Evolutionary conservation across 805 yeast species (phyloP).

Genomic region (Candida cerambycidarum): DNA sequence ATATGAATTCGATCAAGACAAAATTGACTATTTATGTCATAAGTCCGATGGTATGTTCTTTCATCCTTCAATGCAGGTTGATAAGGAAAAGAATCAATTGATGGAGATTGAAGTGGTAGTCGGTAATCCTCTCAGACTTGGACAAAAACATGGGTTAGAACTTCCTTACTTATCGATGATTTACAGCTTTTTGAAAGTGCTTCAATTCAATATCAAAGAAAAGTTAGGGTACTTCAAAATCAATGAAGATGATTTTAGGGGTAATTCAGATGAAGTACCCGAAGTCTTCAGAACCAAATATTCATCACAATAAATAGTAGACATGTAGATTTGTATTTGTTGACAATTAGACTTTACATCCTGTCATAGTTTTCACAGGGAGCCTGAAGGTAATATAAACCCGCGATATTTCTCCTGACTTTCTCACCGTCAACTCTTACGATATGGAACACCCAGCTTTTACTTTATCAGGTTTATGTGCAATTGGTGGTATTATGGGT

Average conservation of each 20-base stretch:
- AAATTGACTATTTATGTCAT: constrained; percentile 51
- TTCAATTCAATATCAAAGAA: constrained; percentile 65
- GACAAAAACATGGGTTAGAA: constrained; percentile 34
- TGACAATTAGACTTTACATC: no score
- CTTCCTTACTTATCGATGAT: constrained; percentile 62
- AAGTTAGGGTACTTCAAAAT: constrained; percentile 39
- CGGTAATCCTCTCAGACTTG: constrained; percentile 41
- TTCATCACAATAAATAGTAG: no score
- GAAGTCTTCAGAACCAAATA: constrained; percentile 7
- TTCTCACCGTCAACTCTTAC: no score
- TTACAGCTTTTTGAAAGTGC: constrained; percentile 58
- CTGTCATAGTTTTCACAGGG: no score
- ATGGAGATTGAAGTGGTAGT: constrained; percentile 41
- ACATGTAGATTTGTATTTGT: no score
- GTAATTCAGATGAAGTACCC: constrained; percentile 21
- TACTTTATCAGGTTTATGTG: constrained; percentile 66
- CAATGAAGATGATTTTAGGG: constrained; percentile 23
- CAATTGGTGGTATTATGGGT: constrained; percentile 72
- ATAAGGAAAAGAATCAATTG: constrained; percentile 35
- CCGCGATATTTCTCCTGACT: no score
- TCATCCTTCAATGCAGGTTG: constrained; percentile 43
- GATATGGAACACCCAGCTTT: constrained; percentile 79
- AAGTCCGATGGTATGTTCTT: constrained; percentile 46
- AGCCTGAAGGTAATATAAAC: no score
- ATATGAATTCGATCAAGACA: constrained; percentile 48